Base-by-base conservation (phyloP, 176 grass and related monocot genomes). In the Luzula sylvatica region DNA sequence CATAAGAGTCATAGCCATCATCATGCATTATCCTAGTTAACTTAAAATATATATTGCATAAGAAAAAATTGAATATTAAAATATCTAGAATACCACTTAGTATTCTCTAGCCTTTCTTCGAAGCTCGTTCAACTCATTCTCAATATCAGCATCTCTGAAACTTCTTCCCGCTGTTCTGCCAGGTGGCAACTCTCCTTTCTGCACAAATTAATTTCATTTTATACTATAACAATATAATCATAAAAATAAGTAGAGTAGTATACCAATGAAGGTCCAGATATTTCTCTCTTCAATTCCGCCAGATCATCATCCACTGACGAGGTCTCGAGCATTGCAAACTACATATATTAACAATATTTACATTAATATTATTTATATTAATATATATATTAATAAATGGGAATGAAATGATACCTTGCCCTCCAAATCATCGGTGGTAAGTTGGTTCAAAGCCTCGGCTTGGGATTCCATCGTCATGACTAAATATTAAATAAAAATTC, bases 401-500 rank as follows among this genome's bases (percentile, higher is more conserved):
- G 30, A 64, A 64, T 24, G n/a, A 35, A 35, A 35, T 7, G 23
- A 19, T 76, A 98, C 93, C 93, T 98, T 92, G 65, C 93, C 93
- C 82, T 92, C 93, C 27, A 98, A 53, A 82, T 98, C 86, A 75
- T 98, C 93, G 26, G 75, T 77, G 66, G 65, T 72, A 50, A 98
- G 65, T 38, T 98, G 93, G 66, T 80, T 80, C 15, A 98, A 76
- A 56, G 86, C 93, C 30, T 98, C 93, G 58, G 93, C 93, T 75
- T 98, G 75, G 13, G 93, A 98, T 58, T 98, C 93, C 93, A 98
- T 98, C 4, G 82, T 44, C 93, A 98, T 79, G 58, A 98, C 93
- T 98, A 73, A 40, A 71, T 23, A 38, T 53, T 12, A 35, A 35
- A 35, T 2, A 35, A 35, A 35, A 35, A 35, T 48, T 52, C 48